Evolutionary conservation across 1,139 yeast genomes (phyloP).

Genomic region (Debaryomyces coudertii): DNA sequence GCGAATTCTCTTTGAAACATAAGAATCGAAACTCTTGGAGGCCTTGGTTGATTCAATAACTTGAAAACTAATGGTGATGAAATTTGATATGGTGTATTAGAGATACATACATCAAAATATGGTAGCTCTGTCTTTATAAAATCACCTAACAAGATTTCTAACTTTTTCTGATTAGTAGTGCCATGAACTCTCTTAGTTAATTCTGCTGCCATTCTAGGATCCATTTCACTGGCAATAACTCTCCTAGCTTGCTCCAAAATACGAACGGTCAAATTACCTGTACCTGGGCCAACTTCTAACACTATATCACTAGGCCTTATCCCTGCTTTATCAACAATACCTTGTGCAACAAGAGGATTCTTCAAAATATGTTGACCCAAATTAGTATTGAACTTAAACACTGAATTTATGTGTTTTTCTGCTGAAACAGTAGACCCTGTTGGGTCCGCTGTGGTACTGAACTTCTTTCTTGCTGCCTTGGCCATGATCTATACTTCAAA

Average conservation of each 20-base stretch:
- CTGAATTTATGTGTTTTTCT: slow-evolving; percentile 74
- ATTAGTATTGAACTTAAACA: slow-evolving; percentile 93
- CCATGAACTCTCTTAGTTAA: slow-evolving; percentile 97
- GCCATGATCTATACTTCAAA: slow-evolving; percentile 40
- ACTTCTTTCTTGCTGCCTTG: slow-evolving; percentile 58
- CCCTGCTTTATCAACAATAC: slow-evolving; percentile 94
- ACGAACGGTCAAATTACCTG: slow-evolving; percentile 94
- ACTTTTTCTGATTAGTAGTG: slow-evolving; percentile 85
- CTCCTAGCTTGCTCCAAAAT: slow-evolving; percentile 89
- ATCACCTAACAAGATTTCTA: slow-evolving; percentile 91
- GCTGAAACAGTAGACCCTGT: slow-evolving; percentile 59
- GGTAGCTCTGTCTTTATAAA: slow-evolving; percentile 96
- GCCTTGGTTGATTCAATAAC: slow-evolving; percentile 84
- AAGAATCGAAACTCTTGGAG: slow-evolving; percentile 92
- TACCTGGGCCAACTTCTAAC: slow-evolving; percentile 98
- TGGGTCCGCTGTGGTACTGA: slow-evolving; percentile 44
- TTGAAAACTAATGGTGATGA: slow-evolving; percentile 96
- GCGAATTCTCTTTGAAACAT: slow-evolving; percentile 99
- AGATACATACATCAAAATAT: slow-evolving; percentile 92
- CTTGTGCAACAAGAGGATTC: slow-evolving; percentile 96
- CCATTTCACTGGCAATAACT: slow-evolving; percentile 96
- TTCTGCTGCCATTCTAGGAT: slow-evolving; percentile 99
- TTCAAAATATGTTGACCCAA: slow-evolving; percentile 96
- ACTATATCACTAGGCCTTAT: slow-evolving; percentile 92
- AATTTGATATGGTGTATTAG: slow-evolving; percentile 97